A percentile compares a stretch with the other conserved stretches of the same genome.
phyloP scores from a whole-genome alignment of 768 basidiomycete genomes.

The Brasilioporus rufonigricans region DNA sequence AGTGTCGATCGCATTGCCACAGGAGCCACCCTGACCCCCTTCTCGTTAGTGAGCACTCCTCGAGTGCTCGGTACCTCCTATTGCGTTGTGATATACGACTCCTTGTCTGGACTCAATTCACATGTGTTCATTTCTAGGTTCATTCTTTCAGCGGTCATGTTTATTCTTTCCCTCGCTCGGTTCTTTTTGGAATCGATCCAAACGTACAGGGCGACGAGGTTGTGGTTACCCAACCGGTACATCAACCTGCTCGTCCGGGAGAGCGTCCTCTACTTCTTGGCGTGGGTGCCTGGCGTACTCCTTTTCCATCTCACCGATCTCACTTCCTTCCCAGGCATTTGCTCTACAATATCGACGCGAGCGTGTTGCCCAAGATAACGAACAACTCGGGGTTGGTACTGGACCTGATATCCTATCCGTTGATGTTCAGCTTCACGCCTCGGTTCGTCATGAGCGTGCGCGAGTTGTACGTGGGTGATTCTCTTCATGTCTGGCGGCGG shows the following conservation, averaged over 20 bases:
- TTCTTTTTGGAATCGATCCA: neutral
- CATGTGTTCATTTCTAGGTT: neutral
- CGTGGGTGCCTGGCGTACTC: neutral
- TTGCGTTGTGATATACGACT: neutral
- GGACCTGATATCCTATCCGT: neutral
- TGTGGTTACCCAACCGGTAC: neutral
- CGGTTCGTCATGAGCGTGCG: slow-evolving; percentile 1
- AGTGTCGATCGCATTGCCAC: neutral
- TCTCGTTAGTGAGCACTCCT: neutral
- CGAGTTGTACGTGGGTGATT: neutral
- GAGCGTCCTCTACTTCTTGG: neutral
- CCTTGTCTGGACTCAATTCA: neutral
- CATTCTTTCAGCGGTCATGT: neutral
- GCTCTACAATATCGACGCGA: neutral
- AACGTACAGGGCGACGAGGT: neutral
- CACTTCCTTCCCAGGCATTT: neutral
- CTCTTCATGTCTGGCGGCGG: too few relatives aligned
- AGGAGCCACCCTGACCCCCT: neutral
- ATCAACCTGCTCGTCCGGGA: neutral
- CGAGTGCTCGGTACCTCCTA: neutral
- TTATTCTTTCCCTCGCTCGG: neutral
- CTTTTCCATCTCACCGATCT: neutral
- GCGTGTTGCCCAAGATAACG: neutral
- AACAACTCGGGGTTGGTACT: neutral
- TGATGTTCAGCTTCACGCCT: neutral